Conservation (phyloP, 148 eudicot species). For the Heliamphora exappendiculata region DNA sequence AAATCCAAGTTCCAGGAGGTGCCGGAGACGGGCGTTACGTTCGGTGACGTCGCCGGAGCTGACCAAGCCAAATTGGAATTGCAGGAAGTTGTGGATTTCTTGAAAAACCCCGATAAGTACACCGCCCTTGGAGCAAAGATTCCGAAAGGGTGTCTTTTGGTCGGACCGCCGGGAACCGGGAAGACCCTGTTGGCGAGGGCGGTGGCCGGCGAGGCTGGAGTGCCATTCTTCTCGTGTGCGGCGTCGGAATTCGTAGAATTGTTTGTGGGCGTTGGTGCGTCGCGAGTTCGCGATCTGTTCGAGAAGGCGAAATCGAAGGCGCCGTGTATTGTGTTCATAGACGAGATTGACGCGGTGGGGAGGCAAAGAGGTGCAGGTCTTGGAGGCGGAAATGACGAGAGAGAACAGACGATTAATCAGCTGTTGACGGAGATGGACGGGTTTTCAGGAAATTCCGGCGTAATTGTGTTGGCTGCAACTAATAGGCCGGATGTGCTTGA, state of each 20-base stretch:
- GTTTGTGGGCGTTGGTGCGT: conserved; percentile 97
- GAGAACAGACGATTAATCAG: conserved; percentile 99
- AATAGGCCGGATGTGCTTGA: conserved; percentile 98
- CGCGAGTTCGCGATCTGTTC: conserved; percentile 92
- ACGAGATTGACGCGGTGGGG: conserved; percentile 98
- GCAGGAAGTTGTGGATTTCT: conserved; percentile 96
- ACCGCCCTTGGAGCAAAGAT: conserved; percentile 93
- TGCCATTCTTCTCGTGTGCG: conserved; percentile 88
- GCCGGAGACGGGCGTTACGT: conserved; percentile 88
- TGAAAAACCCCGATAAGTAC: conserved; percentile 96
- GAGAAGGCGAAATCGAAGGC: conserved; percentile 95
- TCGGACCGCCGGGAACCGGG: conserved; percentile 97
- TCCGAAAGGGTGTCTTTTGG: conserved; percentile 90
- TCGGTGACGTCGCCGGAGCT: conserved; percentile 93
- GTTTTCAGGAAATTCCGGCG: conserved; percentile 92
- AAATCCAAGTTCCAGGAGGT: conserved; percentile 99
- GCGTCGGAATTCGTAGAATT: conserved; percentile 94
- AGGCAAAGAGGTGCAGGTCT: conserved; percentile 98
- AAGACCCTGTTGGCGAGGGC: conserved; percentile 91
- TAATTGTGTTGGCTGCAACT: conserved; percentile 94
- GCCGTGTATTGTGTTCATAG: conserved; percentile 95
- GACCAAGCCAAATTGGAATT: conserved; percentile 94
- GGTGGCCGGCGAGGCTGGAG: conserved; percentile 90
- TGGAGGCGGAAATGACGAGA: conserved; percentile 99
- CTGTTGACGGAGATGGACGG: conserved; percentile 99